Evolutionary conservation across 2,329 filamentous ascomycete genomes (phyloP).

Genomic region (Zasmidium cellare): DNA sequence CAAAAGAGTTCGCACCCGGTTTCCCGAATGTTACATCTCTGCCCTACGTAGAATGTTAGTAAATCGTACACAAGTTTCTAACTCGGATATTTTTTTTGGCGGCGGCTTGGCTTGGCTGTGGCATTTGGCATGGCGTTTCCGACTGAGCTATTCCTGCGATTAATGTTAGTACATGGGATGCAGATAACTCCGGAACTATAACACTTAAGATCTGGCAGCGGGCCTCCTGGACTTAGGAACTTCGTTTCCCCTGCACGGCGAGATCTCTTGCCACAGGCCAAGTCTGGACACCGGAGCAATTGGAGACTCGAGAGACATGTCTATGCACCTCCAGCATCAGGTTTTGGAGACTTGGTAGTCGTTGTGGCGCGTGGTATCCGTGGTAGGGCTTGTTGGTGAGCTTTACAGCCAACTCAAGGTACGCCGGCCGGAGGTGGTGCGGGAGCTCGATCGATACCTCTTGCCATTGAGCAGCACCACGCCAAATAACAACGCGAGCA

Average conservation of each 20-base stretch:
- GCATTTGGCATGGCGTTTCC: too few relatives aligned
- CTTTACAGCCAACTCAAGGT: constrained; percentile 2
- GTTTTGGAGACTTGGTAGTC: not conserved
- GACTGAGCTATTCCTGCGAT: too few relatives aligned
- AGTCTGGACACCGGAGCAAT: not conserved
- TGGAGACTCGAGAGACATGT: constrained; percentile 6
- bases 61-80: too few relatives aligned
- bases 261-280: constrained; percentile 9
- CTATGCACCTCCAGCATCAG: constrained; percentile 8
- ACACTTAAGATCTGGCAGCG: not conserved
- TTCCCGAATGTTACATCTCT: not conserved
- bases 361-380: not conserved
- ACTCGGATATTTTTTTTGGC: too few relatives aligned
- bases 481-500: not conserved
- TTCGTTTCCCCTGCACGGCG: constrained; percentile 4
- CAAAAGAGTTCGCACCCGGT: not conserved
- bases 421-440: constrained; percentile 1
- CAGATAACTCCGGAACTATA: too few relatives aligned
- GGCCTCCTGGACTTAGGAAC: not conserved
- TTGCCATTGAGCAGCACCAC: not conserved
- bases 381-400: constrained; percentile 6
- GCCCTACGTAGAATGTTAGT: not conserved
- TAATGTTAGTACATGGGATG: too few relatives aligned
- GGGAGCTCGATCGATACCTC: not conserved
- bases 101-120: too few relatives aligned